phyloP scores from a whole-genome alignment of 306 rosid genomes.

The Acacia crassicarpa region DNA sequence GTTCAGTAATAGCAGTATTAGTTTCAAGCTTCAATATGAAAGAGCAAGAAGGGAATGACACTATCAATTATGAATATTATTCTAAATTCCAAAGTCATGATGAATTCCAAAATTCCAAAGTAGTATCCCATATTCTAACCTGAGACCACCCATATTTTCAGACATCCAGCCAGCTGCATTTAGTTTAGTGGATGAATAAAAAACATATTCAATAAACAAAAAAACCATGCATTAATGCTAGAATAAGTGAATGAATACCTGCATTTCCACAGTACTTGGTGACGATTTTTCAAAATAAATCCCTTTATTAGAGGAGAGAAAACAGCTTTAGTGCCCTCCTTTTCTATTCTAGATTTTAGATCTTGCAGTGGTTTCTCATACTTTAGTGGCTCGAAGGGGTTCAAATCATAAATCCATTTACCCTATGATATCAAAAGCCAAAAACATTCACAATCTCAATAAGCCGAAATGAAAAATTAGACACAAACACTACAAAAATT shows the following conservation, averaged over 20 bases:
- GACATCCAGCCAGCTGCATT: too few relatives aligned
- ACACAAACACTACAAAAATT: constrained; percentile 19
- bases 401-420: constrained; percentile 97
- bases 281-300: constrained; percentile 82
- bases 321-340: constrained; percentile 85
- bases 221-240: background rate
- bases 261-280: constrained; percentile 93
- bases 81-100: too few relatives aligned
- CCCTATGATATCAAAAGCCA: constrained; percentile 57
- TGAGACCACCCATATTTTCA: too few relatives aligned
- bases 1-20: too few relatives aligned
- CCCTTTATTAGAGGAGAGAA: constrained; percentile 90
- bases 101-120: too few relatives aligned
- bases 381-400: constrained; percentile 94
- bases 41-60: too few relatives aligned
- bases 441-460: constrained; percentile 25
- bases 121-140: too few relatives aligned
- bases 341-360: constrained; percentile 80
- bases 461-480: constrained; percentile 6
- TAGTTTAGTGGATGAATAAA: too few relatives aligned
- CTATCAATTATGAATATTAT: too few relatives aligned
- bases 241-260: constrained; percentile 51
- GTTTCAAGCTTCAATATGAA: too few relatives aligned
- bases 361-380: constrained; percentile 88
- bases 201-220: background rate